A percentile compares a stretch with the other conserved stretches of the same genome.
Evolutionary conservation across 257 asterid species (phyloP).

Genomic region (Scutellaria galericulata): DNA sequence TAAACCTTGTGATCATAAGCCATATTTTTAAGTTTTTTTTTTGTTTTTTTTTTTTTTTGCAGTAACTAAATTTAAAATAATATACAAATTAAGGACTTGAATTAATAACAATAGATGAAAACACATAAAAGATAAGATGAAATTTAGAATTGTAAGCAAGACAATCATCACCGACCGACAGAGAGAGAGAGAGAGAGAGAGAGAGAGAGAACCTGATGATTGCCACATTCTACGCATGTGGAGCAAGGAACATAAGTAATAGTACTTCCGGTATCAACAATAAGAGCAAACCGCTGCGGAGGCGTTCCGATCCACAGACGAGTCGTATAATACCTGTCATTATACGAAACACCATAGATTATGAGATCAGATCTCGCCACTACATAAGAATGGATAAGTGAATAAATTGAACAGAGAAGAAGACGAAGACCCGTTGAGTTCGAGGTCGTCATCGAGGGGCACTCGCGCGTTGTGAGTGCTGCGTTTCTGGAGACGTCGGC

Average conservation of each 20-base stretch:
- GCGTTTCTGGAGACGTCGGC: conserved; percentile 57
- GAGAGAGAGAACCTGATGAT: conserved; percentile 68
- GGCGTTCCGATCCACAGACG: conserved; percentile 95
- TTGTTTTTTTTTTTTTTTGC: no score
- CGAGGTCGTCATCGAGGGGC: conserved; percentile 85
- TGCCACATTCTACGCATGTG: conserved; percentile 84
- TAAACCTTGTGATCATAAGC: no score
- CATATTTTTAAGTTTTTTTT: no score
- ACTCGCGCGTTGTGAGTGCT: conserved; percentile 62
- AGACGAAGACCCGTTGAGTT: conserved; percentile 62
- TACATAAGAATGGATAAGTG: background rate
- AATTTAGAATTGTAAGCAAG: background rate
- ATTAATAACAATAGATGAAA: background rate
- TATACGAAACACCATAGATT: conserved; percentile 12
- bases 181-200: background rate
- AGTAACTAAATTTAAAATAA: no score
- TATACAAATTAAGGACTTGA: no score
- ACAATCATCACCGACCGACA: background rate
- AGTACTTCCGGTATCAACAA: conserved; percentile 93
- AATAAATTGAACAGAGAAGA: conserved; percentile 21
- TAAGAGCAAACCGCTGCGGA: conserved; percentile 87
- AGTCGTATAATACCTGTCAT: conserved; percentile 78
- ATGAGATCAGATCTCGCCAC: conserved; percentile 40
- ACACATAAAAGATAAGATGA: background rate
- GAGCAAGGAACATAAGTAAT: conserved; percentile 94